Percentiles rank a stretch among this genome's conserved stretches.
Evolutionary conservation across 495 filamentous ascomycete species (phyloP).

Genomic region (Penicillium pulvis): DNA sequence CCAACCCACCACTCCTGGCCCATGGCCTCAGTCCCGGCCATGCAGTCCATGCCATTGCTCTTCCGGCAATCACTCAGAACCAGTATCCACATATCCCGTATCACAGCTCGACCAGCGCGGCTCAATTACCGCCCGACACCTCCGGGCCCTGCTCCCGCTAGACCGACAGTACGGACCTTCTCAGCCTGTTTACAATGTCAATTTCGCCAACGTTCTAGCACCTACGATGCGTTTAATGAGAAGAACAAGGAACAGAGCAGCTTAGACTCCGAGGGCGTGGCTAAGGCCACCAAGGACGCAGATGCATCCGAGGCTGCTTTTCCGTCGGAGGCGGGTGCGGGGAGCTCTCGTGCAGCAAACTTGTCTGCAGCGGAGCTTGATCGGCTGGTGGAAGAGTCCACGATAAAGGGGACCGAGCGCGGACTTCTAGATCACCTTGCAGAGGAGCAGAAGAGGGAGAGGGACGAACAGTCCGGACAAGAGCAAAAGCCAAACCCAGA

Average conservation of each 20-base stretch:
- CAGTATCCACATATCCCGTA: slow-evolving; percentile 28
- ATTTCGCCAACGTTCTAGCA: slow-evolving; percentile 32
- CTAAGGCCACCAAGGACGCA: slow-evolving; percentile 19
- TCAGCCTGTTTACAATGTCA: slow-evolving; percentile 44
- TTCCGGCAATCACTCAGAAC: slow-evolving; percentile 42
- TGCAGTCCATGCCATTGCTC: slow-evolving; percentile 49
- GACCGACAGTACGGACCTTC: slow-evolving; percentile 31
- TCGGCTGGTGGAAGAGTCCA: slow-evolving; percentile 6
- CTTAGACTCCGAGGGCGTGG: slow-evolving; percentile 21
- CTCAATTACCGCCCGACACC: slow-evolving; percentile 24
- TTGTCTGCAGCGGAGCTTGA: slow-evolving; percentile 18
- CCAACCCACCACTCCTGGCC: slow-evolving; percentile 19
- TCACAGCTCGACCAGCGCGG: slow-evolving; percentile 21
- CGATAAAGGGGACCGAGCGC: slow-evolving; percentile 11
- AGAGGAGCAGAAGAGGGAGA: slow-evolving; percentile 2
- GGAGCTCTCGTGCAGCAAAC: slow-evolving; percentile 17
- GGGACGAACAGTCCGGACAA: slow-evolving; percentile 11
- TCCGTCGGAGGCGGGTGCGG: slow-evolving; percentile 26
- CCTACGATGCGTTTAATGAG: slow-evolving; percentile 27
- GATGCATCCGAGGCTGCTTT: slow-evolving; percentile 22
- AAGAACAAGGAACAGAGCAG: slow-evolving; percentile 19
- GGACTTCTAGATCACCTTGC: slow-evolving; percentile 10
- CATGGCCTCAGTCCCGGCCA: slow-evolving; percentile 34
- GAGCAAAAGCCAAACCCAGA: slow-evolving; percentile 6
- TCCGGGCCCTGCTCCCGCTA: slow-evolving; percentile 28